Evolutionary conservation across 1,139 yeast species (phyloP), one percentile per base, ranked within the genome.

Genomic region (Yamadazyma atmosphaerica): DNA sequence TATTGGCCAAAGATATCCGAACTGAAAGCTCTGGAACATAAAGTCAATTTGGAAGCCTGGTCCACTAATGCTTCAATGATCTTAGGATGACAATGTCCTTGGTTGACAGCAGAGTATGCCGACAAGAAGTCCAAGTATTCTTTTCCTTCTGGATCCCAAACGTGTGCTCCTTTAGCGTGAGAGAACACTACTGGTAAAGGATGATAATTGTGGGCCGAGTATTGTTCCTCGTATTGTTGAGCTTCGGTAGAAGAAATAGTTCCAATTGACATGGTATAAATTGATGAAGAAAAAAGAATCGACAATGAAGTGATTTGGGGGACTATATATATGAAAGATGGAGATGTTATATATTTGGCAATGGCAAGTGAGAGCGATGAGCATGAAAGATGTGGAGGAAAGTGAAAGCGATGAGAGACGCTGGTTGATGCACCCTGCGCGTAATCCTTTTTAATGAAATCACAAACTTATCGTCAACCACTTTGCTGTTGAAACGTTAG

Each of bases 71-170:
- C 98, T 34, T 67, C 74, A 44, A 92, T 75, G 59, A 90, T 90
- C 65, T 86, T 83, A 43, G 98, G 98, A 61, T 90, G 98, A 65
- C 97, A 90, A 63, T 90, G 98, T 42, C 98, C 98, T 65, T 92
- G 98, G 71, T 92, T 92, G 29, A 92, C 97, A 10, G 98, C 98
- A 27, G 96, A 88, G 67, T 90, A 90, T 7, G 98, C 96, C 23
- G 94, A 84, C 49, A 89, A 69, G 59, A 89, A 89, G 63, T 89
- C 98, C 50, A 89, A 69, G 61, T 86, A 86, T 57, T 85, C 88
- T 36, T 75, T 83, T 45, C 96, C 97, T 65, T 90, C 98, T 10
- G 98, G 97, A 59, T 92, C 98, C 97, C 97, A 90, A 26, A 92
- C 97, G 48, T 86, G 86, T 25, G 97, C 96, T 36, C 98, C 98